Conservation (phyloP, 257 asterid genomes). For the Lycium ferocissimum region DNA sequence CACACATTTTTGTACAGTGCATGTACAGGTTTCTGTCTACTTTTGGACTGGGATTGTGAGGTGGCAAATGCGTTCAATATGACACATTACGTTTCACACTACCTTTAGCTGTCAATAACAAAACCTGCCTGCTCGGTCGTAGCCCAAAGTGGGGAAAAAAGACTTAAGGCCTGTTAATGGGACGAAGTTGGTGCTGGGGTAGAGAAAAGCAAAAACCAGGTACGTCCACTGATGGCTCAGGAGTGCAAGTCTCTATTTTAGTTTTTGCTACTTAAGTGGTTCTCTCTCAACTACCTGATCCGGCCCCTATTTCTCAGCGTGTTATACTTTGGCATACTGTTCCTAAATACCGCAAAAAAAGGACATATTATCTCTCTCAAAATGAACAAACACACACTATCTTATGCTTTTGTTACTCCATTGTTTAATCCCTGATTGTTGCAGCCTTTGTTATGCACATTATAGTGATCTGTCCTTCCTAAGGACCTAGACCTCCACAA, state of each 20-base stretch:
- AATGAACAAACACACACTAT: not conserved
- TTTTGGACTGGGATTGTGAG: not conserved
- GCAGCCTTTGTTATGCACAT: not conserved
- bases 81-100: not conserved
- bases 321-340: not conserved
- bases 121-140: not conserved
- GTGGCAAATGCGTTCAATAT: not conserved
- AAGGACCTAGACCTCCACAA: not conserved
- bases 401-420: not conserved
- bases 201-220: not conserved
- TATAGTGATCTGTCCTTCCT: not conserved
- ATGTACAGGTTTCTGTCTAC: not conserved
- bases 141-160: not conserved
- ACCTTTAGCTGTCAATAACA: constrained; percentile 6
- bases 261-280: not conserved
- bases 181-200: not conserved
- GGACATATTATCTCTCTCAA: not conserved
- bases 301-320: not conserved
- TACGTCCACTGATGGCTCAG: not conserved
- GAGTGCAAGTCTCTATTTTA: not conserved
- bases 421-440: not conserved
- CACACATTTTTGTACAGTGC: not conserved
- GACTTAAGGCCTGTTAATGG: not conserved
- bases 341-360: not conserved
- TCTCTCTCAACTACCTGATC: not conserved